A percentile compares a stretch with the other conserved stretches of the same genome.
phyloP scores from a whole-genome alignment of 345 rosid genomes.

The Cardamine resedifolia region DNA sequence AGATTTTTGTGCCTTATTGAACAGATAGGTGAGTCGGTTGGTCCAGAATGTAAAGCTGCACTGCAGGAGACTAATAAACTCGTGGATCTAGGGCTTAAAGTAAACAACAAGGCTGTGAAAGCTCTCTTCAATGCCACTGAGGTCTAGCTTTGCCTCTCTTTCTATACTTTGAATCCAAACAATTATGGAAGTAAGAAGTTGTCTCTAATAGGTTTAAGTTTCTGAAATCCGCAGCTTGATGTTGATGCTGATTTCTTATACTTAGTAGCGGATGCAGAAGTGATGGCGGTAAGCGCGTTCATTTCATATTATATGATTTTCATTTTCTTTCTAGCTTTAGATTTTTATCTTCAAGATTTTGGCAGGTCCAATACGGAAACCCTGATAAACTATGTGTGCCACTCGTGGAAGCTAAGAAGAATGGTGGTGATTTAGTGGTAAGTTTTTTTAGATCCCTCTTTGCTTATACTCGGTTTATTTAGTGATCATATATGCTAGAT shows the following conservation, averaged over 20 bases:
- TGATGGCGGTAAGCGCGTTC: constrained; percentile 49
- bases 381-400: constrained; percentile 79
- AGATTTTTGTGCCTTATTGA: constrained; percentile 4
- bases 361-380: constrained; percentile 90
- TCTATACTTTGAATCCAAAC: not conserved
- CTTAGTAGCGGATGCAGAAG: constrained; percentile 90
- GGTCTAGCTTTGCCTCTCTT: constrained; percentile 50
- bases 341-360: constrained; percentile 16
- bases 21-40: constrained; percentile 88
- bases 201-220: not conserved
- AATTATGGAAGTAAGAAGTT: not conserved
- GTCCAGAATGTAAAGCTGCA: constrained; percentile 85
- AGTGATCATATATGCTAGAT: not conserved
- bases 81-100: constrained; percentile 62
- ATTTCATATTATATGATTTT: constrained; percentile 6
- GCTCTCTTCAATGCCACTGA: constrained; percentile 65
- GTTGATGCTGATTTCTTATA: constrained; percentile 88
- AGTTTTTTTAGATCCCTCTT: constrained; percentile 13
- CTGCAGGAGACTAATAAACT: constrained; percentile 70
- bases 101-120: constrained; percentile 61
- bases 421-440: constrained; percentile 81
- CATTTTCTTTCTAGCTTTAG: constrained; percentile 16
- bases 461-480: not conserved
- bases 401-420: constrained; percentile 78
- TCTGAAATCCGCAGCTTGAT: constrained; percentile 60